Evolutionary conservation across 257 asterid genomes (phyloP), one percentile per base, ranked within the genome.

Genomic region (Asclepias syriaca): DNA sequence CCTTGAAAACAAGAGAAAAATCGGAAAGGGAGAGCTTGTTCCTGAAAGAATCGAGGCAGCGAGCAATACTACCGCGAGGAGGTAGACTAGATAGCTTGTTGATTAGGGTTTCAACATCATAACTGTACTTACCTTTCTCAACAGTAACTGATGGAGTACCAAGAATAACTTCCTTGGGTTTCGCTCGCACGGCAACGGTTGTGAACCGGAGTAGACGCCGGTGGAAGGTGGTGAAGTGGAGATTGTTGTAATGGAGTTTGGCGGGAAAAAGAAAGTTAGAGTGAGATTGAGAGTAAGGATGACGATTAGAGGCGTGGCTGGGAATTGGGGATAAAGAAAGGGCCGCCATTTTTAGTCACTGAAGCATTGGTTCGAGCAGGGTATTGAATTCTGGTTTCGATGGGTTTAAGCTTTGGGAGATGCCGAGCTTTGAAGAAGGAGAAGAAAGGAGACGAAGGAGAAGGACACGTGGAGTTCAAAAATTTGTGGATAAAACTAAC

Each of bases 41-140:
- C 73, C 87, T 88, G 87, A 91, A 89, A 19, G 95, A 50, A 57
- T 93, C 98, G 24, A 93, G 90, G 77, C 97, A 91, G 22, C 98
- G 93, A 12, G 98, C 96, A 57, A 93, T 91, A 88, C 98, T 93
- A 66, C 98, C 98, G 13, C 98, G 97, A 11, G 99, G 98, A 8
- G 99, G 97, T 65, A 94, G 92, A 78, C 95, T 85, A 39, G 99
- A 88, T 72, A 94, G 97, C 83, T 94, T 94, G 85, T 94, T 87
- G 85, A 94, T 94, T 76, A 94, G 88, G 71, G 98, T 89, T 83
- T 94, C 97, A 29, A 94, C 97, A 77, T 91, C 96, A 85, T 94
- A 94, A 80, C 89, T 81, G 76, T 94, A 94, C 81, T 94, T 94
- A n/a, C 97, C 98, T 72, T 91, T 89, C 84, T 91, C 96, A 66